Evolutionary conservation across 2,329 filamentous ascomycete species (phyloP), one percentile per base, ranked within the genome.

Genomic region (Cladophialophora bantiana): DNA sequence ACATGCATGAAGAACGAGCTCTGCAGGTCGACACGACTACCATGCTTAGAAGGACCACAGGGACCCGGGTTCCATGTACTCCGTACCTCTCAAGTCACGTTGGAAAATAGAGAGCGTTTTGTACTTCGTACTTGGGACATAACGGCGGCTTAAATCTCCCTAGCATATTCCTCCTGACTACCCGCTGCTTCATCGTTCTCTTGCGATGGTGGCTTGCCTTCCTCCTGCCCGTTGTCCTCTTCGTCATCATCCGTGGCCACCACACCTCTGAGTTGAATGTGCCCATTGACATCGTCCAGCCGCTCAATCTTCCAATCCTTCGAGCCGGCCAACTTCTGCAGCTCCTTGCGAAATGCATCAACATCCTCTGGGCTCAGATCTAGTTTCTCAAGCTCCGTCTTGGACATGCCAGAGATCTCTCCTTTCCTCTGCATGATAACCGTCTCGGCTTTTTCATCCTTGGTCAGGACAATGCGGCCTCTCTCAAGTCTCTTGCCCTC

Each of bases 281-380:
- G 83, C 4, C 86, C 84, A 1, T 89, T 86, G 10, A 87, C 83
- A 73, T 95, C 90, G 45, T 73, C 72, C 0, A 95, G 86, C 13
- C 95, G 83, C 77, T 95, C 91, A 66, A 97, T 81, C 73, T 89
- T 90, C 93, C 93, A 97, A 15, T 88, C 88, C 70, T 88, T 86
- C 7, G 89, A 88, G 2, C 88, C 86, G 0, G 92, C 91, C 48
- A 91, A 75, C 73, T 88, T 85, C 75, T 91, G 84, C 65, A 96
- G 78, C 74, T 91, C 83, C 69, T 88, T 84, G 73, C 86, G 86
- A 75, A 96, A 82, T 54, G 88, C 83, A 72, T 94, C 88, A 2
- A 96, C 83, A 52, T 89, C 83, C 55, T 89, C 84, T 0, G 86
- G 85, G 62, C 89, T 85, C 35, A 94, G 81, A 13, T 90, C 87